Percentiles rank a stretch among this genome's conserved stretches.
These are phyloP conservation scores for Olyra latifolia DNA, from an alignment of 176 grass and related monocot genomes.

Conservation along the genomic window DNA sequence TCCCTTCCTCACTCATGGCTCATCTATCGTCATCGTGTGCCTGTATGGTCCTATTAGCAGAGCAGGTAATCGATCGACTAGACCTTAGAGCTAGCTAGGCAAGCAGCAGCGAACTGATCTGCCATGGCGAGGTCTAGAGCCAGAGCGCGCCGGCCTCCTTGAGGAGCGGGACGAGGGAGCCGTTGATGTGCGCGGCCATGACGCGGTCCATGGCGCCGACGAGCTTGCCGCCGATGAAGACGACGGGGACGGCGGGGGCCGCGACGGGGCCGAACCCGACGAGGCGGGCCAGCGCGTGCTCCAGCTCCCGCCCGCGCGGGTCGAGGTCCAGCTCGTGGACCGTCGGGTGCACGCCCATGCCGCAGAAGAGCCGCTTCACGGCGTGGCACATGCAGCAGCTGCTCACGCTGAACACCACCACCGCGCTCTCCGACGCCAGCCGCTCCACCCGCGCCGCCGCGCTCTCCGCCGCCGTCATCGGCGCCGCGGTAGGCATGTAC, in stretches of 20 bases:
- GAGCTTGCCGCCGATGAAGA: conserved; percentile 90
- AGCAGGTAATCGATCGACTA: background rate
- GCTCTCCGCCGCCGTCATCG: conserved; percentile 40
- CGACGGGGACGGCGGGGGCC: conserved; percentile 63
- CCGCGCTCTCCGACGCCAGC: conserved; percentile 86
- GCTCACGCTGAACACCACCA: conserved; percentile 95
- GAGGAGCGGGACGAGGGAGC: conserved; percentile 84
- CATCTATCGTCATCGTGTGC: conserved; percentile 18
- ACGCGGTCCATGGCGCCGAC: conserved; percentile 90
- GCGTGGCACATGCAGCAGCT: conserved; percentile 98
- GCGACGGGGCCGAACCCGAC: conserved; percentile 41
- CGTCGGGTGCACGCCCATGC: conserved; percentile 86
- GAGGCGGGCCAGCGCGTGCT: conserved; percentile 69
- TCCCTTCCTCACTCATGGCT: background rate
- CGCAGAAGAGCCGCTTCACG: conserved; percentile 97
- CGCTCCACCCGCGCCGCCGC: conserved; percentile 69
- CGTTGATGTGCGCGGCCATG: conserved; percentile 94
- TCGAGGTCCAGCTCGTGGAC: conserved; percentile 90
- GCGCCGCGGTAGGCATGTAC: conserved; percentile 44
- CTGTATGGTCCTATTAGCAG: conserved; percentile 16
- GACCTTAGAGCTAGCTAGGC: background rate
- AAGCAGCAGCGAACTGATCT: too few species aligned
- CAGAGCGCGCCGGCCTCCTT: conserved; percentile 95
- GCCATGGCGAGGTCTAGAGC: conserved; percentile 41
- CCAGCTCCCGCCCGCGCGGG: conserved; percentile 67